These are phyloP conservation scores for Penicillium antarcticum DNA, from an alignment of 495 filamentous ascomycete genomes.

Conservation along the genomic window DNA sequence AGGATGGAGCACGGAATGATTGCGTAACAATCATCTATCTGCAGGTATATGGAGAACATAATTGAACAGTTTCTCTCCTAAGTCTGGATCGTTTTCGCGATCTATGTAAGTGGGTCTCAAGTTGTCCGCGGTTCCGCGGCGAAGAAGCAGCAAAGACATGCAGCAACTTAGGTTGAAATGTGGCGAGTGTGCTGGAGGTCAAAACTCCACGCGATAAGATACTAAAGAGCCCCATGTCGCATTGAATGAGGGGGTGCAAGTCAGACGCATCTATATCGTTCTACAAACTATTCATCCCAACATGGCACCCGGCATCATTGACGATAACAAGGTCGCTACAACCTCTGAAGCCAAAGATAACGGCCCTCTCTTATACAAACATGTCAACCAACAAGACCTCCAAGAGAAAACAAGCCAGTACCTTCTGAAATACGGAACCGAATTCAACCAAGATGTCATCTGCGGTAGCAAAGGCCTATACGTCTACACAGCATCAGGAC, in stretches of 20 bases:
- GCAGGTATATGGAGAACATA: too few species aligned
- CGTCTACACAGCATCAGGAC: constrained; percentile 21
- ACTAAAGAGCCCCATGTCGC: background rate
- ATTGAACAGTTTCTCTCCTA: too few species aligned
- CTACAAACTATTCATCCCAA: background rate
- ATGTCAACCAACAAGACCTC: constrained; percentile 2
- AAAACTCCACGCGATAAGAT: background rate
- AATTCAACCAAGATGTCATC: constrained; percentile 18
- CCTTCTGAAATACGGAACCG: constrained; percentile 11
- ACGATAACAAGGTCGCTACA: background rate
- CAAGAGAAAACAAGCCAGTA: constrained; percentile 1
- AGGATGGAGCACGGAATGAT: too few species aligned
- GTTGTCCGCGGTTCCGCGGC: constrained; percentile 4
- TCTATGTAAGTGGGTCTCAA: too few species aligned
- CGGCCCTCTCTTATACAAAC: constrained; percentile 1
- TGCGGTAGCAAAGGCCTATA: constrained; percentile 20
- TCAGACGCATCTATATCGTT: background rate
- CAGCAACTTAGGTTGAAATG: too few species aligned
- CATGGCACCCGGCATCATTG: constrained; percentile 32
- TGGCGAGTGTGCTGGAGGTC: too few species aligned
- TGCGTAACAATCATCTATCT: too few species aligned
- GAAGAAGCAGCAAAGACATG: background rate
- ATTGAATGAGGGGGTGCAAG: background rate
- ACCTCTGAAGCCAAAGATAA: background rate
- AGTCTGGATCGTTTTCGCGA: too few species aligned